A percentile compares a stretch with the other conserved stretches of the same genome.
These are phyloP conservation scores for Pseudopithomyces chartarum DNA, from an alignment of 2,329 filamentous ascomycete genomes.

Conservation along the genomic window DNA sequence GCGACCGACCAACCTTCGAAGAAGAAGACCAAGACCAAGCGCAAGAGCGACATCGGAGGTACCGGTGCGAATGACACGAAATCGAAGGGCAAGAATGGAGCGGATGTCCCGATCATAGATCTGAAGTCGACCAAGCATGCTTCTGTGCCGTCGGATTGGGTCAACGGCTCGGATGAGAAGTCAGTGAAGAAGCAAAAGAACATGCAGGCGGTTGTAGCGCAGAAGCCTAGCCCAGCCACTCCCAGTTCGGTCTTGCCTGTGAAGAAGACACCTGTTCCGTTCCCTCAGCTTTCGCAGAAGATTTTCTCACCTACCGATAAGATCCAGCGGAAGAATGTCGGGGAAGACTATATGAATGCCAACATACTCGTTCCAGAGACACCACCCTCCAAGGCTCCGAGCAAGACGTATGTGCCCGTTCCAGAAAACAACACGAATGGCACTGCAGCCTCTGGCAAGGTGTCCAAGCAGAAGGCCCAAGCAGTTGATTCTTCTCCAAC, in stretches of 20 bases:
- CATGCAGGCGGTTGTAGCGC: background rate
- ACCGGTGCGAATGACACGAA: background rate
- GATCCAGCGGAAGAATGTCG: too few species aligned
- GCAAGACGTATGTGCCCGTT: conserved; percentile 10
- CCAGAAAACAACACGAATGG: background rate
- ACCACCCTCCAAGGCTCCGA: conserved; percentile 3
- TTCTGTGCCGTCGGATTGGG: background rate
- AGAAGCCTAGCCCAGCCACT: background rate
- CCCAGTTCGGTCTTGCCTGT: background rate
- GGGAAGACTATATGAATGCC: background rate
- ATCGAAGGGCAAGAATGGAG: conserved; percentile 1
- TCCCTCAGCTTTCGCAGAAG: background rate
- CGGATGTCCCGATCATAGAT: background rate
- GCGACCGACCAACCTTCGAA: conserved; percentile 1
- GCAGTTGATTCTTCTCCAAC: background rate
- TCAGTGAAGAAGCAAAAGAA: conserved; percentile 8
- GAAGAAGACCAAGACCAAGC: conserved; percentile 8
- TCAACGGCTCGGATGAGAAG: background rate
- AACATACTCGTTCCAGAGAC: conserved; percentile 14
- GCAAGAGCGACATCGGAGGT: background rate
- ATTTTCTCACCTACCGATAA: background rate
- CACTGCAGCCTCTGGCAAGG: background rate
- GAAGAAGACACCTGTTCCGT: conserved; percentile 7
- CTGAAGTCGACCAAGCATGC: background rate
- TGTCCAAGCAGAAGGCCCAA: background rate